phyloP scores from a whole-genome alignment of 306 rosid genomes.

The Begonia peltatifolia region DNA sequence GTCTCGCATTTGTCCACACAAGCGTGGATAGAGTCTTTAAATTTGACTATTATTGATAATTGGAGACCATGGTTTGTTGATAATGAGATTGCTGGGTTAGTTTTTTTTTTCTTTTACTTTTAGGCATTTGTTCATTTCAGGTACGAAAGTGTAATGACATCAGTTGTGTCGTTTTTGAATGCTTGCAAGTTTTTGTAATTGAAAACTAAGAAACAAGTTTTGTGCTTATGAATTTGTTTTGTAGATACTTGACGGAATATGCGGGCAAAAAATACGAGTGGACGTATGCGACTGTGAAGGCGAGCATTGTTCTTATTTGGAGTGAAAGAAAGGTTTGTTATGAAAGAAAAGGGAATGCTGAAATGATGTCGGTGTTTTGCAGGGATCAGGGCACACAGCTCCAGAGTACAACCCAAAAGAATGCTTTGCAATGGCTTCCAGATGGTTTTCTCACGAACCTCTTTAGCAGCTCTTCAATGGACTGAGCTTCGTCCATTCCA shows the following conservation, averaged over 20 bases:
- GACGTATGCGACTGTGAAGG: constrained; percentile 35
- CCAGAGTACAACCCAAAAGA: constrained; percentile 21
- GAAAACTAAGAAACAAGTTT: neutral
- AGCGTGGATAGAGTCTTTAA: constrained; percentile 28
- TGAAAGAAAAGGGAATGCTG: neutral
- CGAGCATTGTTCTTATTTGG: neutral
- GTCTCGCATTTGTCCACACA: constrained; percentile 22
- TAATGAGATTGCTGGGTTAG: constrained; percentile 31
- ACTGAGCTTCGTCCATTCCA: too few species aligned
- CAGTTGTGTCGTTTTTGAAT: too few species aligned
- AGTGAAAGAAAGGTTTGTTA: neutral
- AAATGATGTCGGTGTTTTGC: neutral
- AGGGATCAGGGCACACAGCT: constrained; percentile 22
- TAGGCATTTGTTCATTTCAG: too few species aligned
- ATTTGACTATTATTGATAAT: constrained; percentile 9
- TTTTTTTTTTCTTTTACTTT: neutral
- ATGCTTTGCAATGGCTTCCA: constrained; percentile 10
- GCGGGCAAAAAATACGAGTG: neutral
- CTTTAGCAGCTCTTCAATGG: too few species aligned
- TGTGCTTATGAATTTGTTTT: constrained; percentile 19
- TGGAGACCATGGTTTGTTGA: constrained; percentile 36
- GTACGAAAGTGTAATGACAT: too few species aligned
- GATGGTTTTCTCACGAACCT: constrained; percentile 8
- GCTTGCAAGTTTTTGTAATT: neutral
- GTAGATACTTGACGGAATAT: constrained; percentile 8